Evolutionary conservation across 2,329 filamentous ascomycete genomes (phyloP).

Genomic region (Aspergillus hiratsukae): DNA sequence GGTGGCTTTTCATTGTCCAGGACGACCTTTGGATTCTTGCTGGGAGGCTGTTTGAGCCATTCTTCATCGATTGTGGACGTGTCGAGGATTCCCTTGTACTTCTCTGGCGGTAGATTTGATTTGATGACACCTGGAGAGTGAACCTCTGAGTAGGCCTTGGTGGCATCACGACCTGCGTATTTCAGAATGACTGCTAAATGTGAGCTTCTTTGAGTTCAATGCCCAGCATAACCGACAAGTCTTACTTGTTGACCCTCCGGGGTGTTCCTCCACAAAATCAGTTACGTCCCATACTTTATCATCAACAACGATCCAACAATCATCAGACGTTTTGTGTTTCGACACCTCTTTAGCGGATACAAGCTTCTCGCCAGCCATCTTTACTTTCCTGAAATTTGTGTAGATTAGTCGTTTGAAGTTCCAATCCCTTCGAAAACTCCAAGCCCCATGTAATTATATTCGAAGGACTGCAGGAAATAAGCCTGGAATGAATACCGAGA

Average conservation of each 20-base stretch:
- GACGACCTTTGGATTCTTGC: slow-evolving; percentile 23
- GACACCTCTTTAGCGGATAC: slow-evolving; percentile 45
- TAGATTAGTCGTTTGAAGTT: not conserved
- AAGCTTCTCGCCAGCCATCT: slow-evolving; percentile 28
- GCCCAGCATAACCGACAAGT: not conserved
- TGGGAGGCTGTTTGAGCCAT: slow-evolving; percentile 42
- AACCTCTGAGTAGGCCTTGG: slow-evolving; percentile 42
- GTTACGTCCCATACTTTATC: slow-evolving; percentile 65
- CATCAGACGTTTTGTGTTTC: slow-evolving; percentile 44
- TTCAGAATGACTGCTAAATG: slow-evolving; percentile 38
- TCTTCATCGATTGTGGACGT: slow-evolving; percentile 45
- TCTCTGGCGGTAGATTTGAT: slow-evolving; percentile 39
- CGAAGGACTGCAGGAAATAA: not conserved
- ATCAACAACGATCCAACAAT: slow-evolving; percentile 67
- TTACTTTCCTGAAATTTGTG: slow-evolving; percentile 3
- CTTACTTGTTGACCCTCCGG: slow-evolving; percentile 54
- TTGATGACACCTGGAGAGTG: slow-evolving; percentile 46
- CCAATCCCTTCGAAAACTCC: not conserved
- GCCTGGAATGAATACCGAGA: not conserved
- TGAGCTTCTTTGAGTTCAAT: not conserved
- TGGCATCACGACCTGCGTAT: slow-evolving; percentile 45
- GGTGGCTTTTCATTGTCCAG: slow-evolving; percentile 44
- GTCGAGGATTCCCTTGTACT: slow-evolving; percentile 49
- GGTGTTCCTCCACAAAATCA: slow-evolving; percentile 60
- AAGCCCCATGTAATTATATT: not conserved